Conservation (phyloP, 2,329 filamentous ascomycete species). For the Penicillium sp. region DNA sequence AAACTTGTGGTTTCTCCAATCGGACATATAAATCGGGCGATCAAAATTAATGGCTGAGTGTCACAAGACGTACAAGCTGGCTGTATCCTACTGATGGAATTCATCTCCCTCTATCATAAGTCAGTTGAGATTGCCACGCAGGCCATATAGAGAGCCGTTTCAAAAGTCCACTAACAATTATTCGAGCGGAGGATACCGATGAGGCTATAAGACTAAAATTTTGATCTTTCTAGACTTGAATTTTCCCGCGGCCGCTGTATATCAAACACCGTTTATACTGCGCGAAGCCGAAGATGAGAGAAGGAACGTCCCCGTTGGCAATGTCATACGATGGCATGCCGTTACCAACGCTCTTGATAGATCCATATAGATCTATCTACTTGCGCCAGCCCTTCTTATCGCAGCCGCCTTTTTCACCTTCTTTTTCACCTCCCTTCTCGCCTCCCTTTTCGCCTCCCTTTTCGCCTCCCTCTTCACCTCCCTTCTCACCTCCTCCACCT, state of each 20-base stretch:
- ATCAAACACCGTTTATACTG: too few species aligned
- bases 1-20: background rate
- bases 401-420: constrained; percentile 7
- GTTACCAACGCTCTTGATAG: background rate
- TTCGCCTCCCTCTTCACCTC: constrained; percentile 2
- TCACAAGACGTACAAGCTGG: background rate
- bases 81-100: too few species aligned
- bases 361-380: background rate
- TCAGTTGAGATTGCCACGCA: too few species aligned
- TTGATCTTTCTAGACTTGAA: too few species aligned
- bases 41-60: background rate
- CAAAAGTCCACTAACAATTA: too few species aligned
- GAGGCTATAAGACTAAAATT: too few species aligned
- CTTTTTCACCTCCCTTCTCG: constrained; percentile 1
- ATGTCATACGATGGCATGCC: background rate
- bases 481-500: constrained; percentile 7
- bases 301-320: background rate
- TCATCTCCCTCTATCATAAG: too few species aligned
- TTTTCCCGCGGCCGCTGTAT: too few species aligned
- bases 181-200: too few species aligned
- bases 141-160: too few species aligned
- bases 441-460: constrained; percentile 6
- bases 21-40: background rate
- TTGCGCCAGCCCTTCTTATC: constrained; percentile 1
- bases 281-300: too few species aligned